Percentiles rank a stretch among this genome's conserved stretches.
Conservation (phyloP, 768 basidiomycete genomes). For the Amanita rimosa region DNA sequence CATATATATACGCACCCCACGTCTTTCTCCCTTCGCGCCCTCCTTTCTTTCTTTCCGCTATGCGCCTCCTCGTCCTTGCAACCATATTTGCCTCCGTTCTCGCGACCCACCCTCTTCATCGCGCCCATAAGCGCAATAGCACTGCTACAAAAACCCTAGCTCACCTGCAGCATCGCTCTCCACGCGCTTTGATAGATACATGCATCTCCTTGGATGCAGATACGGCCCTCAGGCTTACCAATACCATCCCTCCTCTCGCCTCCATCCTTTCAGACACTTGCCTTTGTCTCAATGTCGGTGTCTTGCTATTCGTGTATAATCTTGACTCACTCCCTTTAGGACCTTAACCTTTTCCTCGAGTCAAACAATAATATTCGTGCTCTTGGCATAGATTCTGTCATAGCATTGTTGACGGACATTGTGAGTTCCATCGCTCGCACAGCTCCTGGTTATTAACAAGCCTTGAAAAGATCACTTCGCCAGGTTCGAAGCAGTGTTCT, state of each 20-base stretch:
- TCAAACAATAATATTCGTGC: conserved; percentile 17
- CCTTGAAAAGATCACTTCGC: conserved; percentile 19
- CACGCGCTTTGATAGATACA: conserved; percentile 19
- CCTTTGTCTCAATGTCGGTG: conserved; percentile 27
- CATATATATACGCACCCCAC: conserved; percentile 8
- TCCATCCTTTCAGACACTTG: conserved; percentile 20
- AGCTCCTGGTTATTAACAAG: not conserved
- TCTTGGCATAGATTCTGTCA: conserved; percentile 16
- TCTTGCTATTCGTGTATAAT: not conserved
- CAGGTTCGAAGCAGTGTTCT: conserved; percentile 18
- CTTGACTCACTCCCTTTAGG: conserved; percentile 11
- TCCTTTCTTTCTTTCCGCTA: conserved; percentile 10
- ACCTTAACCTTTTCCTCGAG: conserved; percentile 22
- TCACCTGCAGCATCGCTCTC: conserved; percentile 16
- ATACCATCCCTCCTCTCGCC: conserved; percentile 12
- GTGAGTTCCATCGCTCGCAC: conserved; percentile 9
- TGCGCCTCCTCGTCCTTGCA: not conserved
- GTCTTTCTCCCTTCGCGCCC: conserved; percentile 12
- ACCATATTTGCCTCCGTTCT: not conserved
- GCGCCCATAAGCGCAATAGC: conserved; percentile 10
- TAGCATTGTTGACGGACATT: conserved; percentile 14
- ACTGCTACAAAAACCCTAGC: conserved; percentile 11
- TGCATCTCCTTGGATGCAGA: conserved; percentile 17
- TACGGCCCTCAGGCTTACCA: conserved; percentile 14
- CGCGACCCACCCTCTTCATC: conserved; percentile 13